Percentiles rank a stretch among this genome's conserved stretches.
These are phyloP conservation scores for Dimargaris xerosporica DNA, from an alignment of 192 early-diverging fungal genomes.

Conservation along the genomic window DNA sequence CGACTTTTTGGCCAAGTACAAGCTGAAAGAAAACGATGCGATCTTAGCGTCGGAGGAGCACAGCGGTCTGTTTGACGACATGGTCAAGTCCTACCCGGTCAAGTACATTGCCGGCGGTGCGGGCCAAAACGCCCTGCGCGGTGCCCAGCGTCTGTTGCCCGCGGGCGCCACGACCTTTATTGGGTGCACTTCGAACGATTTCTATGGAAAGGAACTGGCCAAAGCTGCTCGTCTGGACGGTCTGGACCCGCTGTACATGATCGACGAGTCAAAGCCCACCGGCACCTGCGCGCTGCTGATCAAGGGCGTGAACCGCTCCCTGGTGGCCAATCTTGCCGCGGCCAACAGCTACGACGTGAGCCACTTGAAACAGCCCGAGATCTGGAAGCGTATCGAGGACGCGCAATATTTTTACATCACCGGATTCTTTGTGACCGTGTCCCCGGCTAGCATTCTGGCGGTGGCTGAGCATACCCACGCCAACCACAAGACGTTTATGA, in stretches of 20 bases:
- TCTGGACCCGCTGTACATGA: constrained; percentile 79
- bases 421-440: constrained; percentile 90
- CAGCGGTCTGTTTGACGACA: constrained; percentile 61
- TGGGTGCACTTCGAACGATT: constrained; percentile 84
- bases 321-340: constrained; percentile 89
- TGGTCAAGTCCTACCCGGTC: constrained; percentile 53
- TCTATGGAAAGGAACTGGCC: constrained; percentile 56
- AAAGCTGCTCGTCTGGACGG: constrained; percentile 68
- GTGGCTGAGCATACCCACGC: constrained; percentile 80
- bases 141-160: constrained; percentile 80
- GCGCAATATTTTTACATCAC: constrained; percentile 87
- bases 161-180: constrained; percentile 77
- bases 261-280: constrained; percentile 58
- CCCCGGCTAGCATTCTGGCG: constrained; percentile 62
- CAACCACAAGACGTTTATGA: constrained; percentile 68
- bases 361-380: constrained; percentile 52
- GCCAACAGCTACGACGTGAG: constrained; percentile 72
- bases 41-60: constrained; percentile 87
- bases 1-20: constrained; percentile 67
- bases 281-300: constrained; percentile 94
- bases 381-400: constrained; percentile 74
- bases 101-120: constrained; percentile 93
- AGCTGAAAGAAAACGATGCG: constrained; percentile 85
- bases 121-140: constrained; percentile 88
- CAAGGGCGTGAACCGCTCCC: constrained; percentile 72